Base-by-base conservation (phyloP, 257 asterid genomes). In the Fraxinus excelsior region DNA sequence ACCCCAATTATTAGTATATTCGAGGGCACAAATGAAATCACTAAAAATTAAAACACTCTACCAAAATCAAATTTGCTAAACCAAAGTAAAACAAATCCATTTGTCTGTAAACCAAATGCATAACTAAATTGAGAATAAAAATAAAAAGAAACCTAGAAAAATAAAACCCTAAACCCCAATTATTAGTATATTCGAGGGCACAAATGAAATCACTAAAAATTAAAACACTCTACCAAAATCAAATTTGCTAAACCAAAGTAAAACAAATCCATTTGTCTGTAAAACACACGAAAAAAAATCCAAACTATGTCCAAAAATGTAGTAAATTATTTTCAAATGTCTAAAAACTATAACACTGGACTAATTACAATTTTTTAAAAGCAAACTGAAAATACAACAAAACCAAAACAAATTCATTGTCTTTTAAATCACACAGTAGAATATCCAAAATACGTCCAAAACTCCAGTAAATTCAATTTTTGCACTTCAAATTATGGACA, bases 1-100 rank as follows among this genome's bases (percentile, higher is more conserved):
- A 19, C 42, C 80, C 75, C 64, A 53, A 53, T 53, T 16, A 53
- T 53, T 53, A 58, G 31, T 56, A 65, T 62, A 69, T 77, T 51
- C 56, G 40, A 37, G 58, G 44, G 3, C 25, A n/a, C 29, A n/a
- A 72, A 35, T 23, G n/a, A 58, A 21, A 8, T 56, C 26, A 19
- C 5, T 62, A 62, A 25, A 53, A 62, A 62, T 6, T 25, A 62
- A 9, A 60, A 62, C 6, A 21, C 16, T 21, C 7, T 16, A 23
- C 25, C 67, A 60, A 60, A 21, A 23, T 60, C 2, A 23, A 40
- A 71, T 2, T 13, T 38, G 11, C 10, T 42, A 60, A 23, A 53
- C 28, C 25, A 7, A 53, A 53, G 10, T n/a, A 6, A 7, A 53
- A 53, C 0, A 53, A 53, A 18, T 21, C 46, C n/a, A 3, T 72